Base-by-base conservation (phyloP, 257 asterid genomes). In the Nicotiana undulata region DNA sequence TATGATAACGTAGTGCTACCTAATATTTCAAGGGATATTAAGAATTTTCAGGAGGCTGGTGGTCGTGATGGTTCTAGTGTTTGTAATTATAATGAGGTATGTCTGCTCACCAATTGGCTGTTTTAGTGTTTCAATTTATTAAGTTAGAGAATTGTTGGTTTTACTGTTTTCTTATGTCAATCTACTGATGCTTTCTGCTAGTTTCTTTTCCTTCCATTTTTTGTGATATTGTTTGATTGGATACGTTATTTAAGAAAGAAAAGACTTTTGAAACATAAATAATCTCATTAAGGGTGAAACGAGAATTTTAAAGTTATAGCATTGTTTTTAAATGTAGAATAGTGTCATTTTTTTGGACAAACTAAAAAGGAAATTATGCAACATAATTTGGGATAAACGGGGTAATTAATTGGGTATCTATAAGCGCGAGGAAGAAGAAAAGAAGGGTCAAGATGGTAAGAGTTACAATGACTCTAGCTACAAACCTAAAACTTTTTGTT, bases 11-110 rank as follows among this genome's bases (percentile, higher is more conserved):
- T 94, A 66, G 89, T 90, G 51, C 88, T 94, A 49, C 92, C 90
- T 24, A 84, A 85, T 84, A 94, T 92, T 75, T 86, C 98, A n/a
- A 88, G 92, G 90, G 97, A 94, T 53, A 87, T 94, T 66, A 85
- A 86, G 80, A 84, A 55, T 81, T 88, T 83, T 1, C 88, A 79
- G 79, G 93, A 89, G 82, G 31, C 72, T 18, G 85, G 90, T 40
- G 93, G 91, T 4, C 97, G 98, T 4, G 91, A 91, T 87, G 93
- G 93, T 67, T 91, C 89, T 56, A 94, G 95, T 68, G 93, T 90
- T 84, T 91, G 95, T 85, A 80, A 80, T 86, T 94, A 89, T 82
- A 77, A 65, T 79, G 94, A 94, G 98, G 98, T 94, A 79, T 49
- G 75, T 7, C 5, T 72, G 4, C 67, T 37, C 11, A 29, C 75